Evolutionary conservation across 441 rosid genomes (phyloP).

Genomic region (Gossypium davidsonii): DNA sequence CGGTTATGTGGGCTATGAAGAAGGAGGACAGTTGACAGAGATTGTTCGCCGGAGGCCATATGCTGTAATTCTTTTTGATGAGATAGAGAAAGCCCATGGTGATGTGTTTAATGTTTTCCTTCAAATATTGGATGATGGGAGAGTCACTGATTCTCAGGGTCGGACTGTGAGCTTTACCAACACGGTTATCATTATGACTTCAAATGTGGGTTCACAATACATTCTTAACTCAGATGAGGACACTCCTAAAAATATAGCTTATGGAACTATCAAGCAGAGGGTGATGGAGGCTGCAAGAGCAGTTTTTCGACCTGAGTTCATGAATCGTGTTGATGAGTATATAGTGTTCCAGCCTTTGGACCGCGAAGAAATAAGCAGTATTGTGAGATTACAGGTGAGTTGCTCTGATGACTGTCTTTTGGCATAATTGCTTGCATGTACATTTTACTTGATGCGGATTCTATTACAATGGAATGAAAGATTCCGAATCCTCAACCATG

Average conservation of each 20-base stretch:
- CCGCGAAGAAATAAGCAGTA: slow-evolving; percentile 68
- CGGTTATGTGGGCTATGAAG: slow-evolving; percentile 94
- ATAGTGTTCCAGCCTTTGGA: slow-evolving; percentile 95
- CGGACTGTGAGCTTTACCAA: slow-evolving; percentile 89
- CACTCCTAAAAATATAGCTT: slow-evolving; percentile 46
- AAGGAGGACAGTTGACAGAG: slow-evolving; percentile 96
- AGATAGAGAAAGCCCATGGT: slow-evolving; percentile 94
- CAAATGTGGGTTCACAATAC: slow-evolving; percentile 92
- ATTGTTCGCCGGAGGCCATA: slow-evolving; percentile 87
- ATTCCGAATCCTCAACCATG: background rate
- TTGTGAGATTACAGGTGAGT: slow-evolving; percentile 84
- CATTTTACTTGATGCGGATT: background rate
- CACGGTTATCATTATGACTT: slow-evolving; percentile 91
- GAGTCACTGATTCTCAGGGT: slow-evolving; percentile 96
- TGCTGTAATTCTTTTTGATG: slow-evolving; percentile 91
- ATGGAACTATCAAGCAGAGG: slow-evolving; percentile 72
- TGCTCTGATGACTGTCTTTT: background rate
- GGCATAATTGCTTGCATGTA: background rate
- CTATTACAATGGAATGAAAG: background rate
- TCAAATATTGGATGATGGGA: slow-evolving; percentile 92
- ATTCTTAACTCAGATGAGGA: slow-evolving; percentile 65
- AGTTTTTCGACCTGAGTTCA: slow-evolving; percentile 88
- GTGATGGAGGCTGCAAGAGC: slow-evolving; percentile 96
- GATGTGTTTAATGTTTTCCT: slow-evolving; percentile 95
- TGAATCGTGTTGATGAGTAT: slow-evolving; percentile 95